Evolutionary conservation across 169 alveolate species (phyloP).

Genomic region (Eimeria acervulina): DNA sequence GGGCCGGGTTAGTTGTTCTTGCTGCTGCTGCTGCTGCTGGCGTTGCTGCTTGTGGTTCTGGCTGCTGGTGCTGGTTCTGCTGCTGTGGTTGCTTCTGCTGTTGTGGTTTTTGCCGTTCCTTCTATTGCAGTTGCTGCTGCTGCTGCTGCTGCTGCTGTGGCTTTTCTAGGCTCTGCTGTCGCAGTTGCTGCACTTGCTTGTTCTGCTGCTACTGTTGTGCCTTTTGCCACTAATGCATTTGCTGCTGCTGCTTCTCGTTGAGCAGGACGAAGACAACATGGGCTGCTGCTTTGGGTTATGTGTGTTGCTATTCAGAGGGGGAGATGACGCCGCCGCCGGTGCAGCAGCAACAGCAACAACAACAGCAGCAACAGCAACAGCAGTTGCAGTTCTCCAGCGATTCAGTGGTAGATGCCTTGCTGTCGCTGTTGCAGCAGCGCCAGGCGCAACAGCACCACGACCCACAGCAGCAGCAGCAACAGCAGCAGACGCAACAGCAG

Average conservation of each 20-base stretch:
- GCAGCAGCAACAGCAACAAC: constrained; percentile 22
- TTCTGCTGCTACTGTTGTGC: background rate
- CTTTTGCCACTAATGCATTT: no score
- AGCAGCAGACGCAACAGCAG: constrained; percentile 8
- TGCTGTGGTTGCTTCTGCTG: background rate
- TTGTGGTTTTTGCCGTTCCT: no score
- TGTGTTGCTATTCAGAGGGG: constrained; percentile 2
- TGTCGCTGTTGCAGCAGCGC: constrained; percentile 21
- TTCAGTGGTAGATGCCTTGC: constrained; percentile 23
- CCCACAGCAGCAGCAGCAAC: background rate
- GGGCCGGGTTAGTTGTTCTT: background rate
- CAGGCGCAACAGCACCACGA: background rate
- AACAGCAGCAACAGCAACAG: constrained; percentile 21
- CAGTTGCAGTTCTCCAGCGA: background rate
- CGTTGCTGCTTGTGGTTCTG: background rate
- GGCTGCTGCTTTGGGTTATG: background rate
- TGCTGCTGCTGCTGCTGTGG: background rate
- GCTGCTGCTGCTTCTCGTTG: background rate
- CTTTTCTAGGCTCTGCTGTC: no score
- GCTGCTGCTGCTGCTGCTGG: constrained; percentile 33
- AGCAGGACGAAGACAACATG: background rate
- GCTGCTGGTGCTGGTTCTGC: background rate
- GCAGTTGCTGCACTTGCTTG: background rate
- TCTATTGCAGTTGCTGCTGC: no score
- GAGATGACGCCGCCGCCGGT: constrained; percentile 2